Percentiles rank a stretch among this genome's conserved stretches.
These are phyloP conservation scores for Metroxylon sagu DNA, from an alignment of 176 grass and related monocot species.

Conservation along the genomic window DNA sequence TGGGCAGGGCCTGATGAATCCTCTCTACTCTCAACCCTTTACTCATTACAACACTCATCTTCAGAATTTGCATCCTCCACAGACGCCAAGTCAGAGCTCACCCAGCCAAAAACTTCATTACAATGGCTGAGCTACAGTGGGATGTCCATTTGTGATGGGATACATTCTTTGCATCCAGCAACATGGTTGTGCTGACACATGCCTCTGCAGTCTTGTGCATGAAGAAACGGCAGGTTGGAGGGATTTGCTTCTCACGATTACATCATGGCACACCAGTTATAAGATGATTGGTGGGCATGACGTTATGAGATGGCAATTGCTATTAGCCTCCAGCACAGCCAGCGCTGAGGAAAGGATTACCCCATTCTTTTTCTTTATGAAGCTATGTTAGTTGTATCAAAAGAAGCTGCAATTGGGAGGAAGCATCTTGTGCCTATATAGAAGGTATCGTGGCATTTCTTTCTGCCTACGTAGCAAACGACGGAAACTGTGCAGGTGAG, in stretches of 20 bases:
- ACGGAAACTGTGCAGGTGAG: not conserved
- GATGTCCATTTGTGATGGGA: constrained; percentile 46
- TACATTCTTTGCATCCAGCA: constrained; percentile 49
- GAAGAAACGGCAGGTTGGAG: constrained; percentile 28
- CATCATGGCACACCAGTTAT: constrained; percentile 26
- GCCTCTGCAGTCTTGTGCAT: constrained; percentile 15
- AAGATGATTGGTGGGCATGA: constrained; percentile 19
- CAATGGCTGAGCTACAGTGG: constrained; percentile 42
- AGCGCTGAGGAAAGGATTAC: constrained; percentile 32
- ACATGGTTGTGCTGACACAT: constrained; percentile 43
- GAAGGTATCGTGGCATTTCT: constrained; percentile 17
- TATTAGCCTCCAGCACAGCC: constrained; percentile 4
- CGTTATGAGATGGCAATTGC: constrained; percentile 37
- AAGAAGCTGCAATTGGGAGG: constrained; percentile 22
- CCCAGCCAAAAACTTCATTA: constrained; percentile 31
- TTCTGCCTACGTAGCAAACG: constrained; percentile 25
- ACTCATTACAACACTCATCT: constrained; percentile 88
- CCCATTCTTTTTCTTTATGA: constrained; percentile 16
- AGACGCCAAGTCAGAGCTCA: constrained; percentile 46
- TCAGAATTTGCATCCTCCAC: constrained; percentile 71
- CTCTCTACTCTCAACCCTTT: constrained; percentile 82
- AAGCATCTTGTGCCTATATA: constrained; percentile 16
- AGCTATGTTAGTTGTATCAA: constrained; percentile 26
- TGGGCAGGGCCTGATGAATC: constrained; percentile 79
- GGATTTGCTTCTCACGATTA: constrained; percentile 20